Conservation (phyloP, 129 eudicot species). For the Gnaphalium uliginosum region DNA sequence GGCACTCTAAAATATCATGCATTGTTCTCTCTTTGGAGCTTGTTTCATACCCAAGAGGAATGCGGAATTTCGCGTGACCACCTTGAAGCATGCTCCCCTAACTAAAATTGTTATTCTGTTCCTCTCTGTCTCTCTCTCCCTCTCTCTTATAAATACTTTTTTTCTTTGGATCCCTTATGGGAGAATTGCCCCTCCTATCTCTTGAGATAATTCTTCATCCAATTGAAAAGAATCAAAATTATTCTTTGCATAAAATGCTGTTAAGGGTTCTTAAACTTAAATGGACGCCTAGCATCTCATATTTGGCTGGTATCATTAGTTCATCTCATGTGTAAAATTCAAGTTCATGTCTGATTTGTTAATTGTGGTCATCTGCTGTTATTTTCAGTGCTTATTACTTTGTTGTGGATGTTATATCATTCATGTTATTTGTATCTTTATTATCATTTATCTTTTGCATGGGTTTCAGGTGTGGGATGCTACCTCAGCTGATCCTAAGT, state of each 20-base stretch:
- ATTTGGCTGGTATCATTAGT: not conserved
- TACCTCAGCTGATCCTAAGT: slow-evolving; percentile 89
- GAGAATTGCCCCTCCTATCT: not conserved
- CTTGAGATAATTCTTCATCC: not conserved
- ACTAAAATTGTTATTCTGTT: not conserved
- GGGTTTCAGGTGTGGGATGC: slow-evolving; percentile 97
- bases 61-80: not conserved
- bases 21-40: not conserved
- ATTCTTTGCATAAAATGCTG: not conserved
- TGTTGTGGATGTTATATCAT: not conserved
- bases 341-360: not conserved
- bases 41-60: not conserved
- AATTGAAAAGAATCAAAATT: not conserved
- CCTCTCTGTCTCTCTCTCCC: not conserved
- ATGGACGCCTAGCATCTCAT: not conserved
- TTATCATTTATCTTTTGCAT: not conserved
- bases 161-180: too few relatives aligned
- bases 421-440: not conserved
- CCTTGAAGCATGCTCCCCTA: not conserved
- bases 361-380: not conserved
- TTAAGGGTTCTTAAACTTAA: not conserved
- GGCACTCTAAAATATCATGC: not conserved
- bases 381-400: not conserved
- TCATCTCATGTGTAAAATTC: not conserved
- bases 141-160: too few relatives aligned